Percentiles rank a stretch among this genome's conserved stretches.
phyloP scores from a whole-genome alignment of 768 basidiomycete species.

The Hericium alpestre region DNA sequence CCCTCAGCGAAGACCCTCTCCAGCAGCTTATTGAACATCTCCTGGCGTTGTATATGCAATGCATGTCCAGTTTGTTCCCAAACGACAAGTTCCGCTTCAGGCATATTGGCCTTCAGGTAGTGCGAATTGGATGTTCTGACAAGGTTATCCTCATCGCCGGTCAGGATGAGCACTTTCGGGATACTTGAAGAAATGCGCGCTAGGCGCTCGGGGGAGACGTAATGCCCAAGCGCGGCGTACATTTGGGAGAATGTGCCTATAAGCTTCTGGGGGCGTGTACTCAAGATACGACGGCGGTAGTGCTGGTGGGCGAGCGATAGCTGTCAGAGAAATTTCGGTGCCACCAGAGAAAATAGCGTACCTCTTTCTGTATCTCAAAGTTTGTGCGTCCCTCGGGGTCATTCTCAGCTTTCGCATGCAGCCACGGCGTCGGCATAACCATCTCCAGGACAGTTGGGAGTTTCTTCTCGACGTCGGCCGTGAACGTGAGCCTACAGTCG shows the following conservation, averaged over 20 bases:
- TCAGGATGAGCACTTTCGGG: conserved; percentile 58
- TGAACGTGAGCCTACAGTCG: conserved; percentile 27
- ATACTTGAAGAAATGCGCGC: conserved; percentile 33
- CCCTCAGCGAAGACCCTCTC: conserved; percentile 39
- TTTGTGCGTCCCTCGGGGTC: conserved; percentile 57
- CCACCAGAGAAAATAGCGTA: conserved; percentile 15
- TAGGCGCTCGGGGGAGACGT: conserved; percentile 29
- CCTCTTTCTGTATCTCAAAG: conserved; percentile 45
- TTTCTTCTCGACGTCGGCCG: conserved; percentile 33
- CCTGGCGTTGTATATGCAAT: conserved; percentile 36
- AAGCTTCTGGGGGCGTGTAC: conserved; percentile 49
- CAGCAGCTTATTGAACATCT: conserved; percentile 44
- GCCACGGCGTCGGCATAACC: conserved; percentile 54
- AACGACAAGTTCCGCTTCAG: conserved; percentile 39
- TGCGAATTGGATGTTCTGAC: conserved; percentile 41
- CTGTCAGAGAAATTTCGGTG: too few species aligned
- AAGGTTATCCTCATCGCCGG: conserved; percentile 56
- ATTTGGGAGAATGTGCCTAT: conserved; percentile 64
- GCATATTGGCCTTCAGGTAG: conserved; percentile 46
- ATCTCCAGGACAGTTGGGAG: conserved; percentile 42
- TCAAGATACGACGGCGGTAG: conserved; percentile 32
- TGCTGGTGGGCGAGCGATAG: conserved; percentile 23
- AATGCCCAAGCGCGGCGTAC: conserved; percentile 55
- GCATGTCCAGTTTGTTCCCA: conserved; percentile 61
- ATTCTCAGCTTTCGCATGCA: conserved; percentile 38